A percentile compares a stretch with the other conserved stretches of the same genome.
phyloP scores from a whole-genome alignment of 257 asterid genomes.

The Nicotiana obtusifolia region DNA sequence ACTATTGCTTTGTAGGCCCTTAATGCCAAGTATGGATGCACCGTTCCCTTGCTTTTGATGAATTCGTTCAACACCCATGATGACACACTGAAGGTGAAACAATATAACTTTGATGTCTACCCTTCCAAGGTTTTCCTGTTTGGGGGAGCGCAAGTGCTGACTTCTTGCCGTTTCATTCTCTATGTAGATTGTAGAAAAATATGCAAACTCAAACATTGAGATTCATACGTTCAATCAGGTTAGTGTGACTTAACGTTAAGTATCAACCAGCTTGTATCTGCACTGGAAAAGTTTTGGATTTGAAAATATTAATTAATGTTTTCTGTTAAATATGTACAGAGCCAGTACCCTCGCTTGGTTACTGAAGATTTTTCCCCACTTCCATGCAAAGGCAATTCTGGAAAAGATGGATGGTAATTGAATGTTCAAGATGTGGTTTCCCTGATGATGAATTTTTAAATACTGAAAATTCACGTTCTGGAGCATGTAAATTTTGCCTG shows the following conservation, averaged over 20 bases:
- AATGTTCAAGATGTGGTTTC: background rate
- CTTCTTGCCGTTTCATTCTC: slow-evolving; percentile 10
- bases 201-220: slow-evolving; percentile 60
- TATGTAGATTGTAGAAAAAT: slow-evolving; percentile 81
- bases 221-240: slow-evolving; percentile 99
- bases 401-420: slow-evolving; percentile 91
- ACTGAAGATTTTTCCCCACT: slow-evolving; percentile 81
- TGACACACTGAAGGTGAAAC: slow-evolving; percentile 81
- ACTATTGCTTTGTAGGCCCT: slow-evolving; percentile 51
- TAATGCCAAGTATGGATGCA: slow-evolving; percentile 81
- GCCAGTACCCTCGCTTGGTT: slow-evolving; percentile 97
- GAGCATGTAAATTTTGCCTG: background rate
- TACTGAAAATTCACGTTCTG: background rate
- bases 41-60: slow-evolving; percentile 91
- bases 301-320: background rate
- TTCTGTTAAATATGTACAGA: slow-evolving; percentile 39
- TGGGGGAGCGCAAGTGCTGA: slow-evolving; percentile 11
- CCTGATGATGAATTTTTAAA: background rate
- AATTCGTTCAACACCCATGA: slow-evolving; percentile 99
- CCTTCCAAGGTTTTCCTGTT: background rate
- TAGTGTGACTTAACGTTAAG: background rate
- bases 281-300: background rate
- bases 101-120: background rate
- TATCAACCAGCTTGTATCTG: background rate
- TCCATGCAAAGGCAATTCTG: slow-evolving; percentile 68